Evolutionary conservation across 2,329 filamentous ascomycete genomes (phyloP), one percentile per base, ranked within the genome.

Genomic region (Phoma sp.): DNA sequence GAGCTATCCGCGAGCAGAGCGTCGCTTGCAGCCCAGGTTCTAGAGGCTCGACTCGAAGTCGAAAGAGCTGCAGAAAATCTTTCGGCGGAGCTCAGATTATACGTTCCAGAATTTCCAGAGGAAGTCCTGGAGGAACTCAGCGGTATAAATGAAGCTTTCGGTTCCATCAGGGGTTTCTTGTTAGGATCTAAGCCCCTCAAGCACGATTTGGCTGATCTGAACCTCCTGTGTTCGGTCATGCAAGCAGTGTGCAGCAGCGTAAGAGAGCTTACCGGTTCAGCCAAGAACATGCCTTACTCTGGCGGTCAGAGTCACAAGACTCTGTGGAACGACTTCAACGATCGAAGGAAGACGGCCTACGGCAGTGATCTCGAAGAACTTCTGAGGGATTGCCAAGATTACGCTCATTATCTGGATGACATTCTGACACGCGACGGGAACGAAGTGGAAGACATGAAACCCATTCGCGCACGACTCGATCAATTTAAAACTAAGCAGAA

Each of bases 271-370:
- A 56, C 60, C 1, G 61, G 68, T 36, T 46, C 52, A 35, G 52
- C 47, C 18, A 55, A 47, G 23, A 30, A 25, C 46, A 61, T 24
- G 33, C 37, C 43, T n/a, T 44, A 6, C 5, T 51, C 40, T 11
- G 42, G 24, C 9, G 41, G 37, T 37, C 44, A 36, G 11, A 51
- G 23, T 24, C 50, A 55, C 41, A 40, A 51, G 29, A 18, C 22
- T 7, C 55, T 71, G 4, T 73, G 70, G 70, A 40, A 62, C 4
- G 61, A 68, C 14, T 68, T 61, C 57, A 67, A 69, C 27, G 27
- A 49, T 7, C 57, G 68, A 23, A 61, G 69, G 49, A 55, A 53
- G 18, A 55, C 30, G 22, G 58, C 23, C 10, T 55, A 68, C 39
- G 58, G 58, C 4, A 38, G 59, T n/a, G 45, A 62, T 55, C 49